Evolutionary conservation across 2,329 filamentous ascomycete species (phyloP), one percentile per base, ranked within the genome.

Genomic region (Emericellopsis atlantica): DNA sequence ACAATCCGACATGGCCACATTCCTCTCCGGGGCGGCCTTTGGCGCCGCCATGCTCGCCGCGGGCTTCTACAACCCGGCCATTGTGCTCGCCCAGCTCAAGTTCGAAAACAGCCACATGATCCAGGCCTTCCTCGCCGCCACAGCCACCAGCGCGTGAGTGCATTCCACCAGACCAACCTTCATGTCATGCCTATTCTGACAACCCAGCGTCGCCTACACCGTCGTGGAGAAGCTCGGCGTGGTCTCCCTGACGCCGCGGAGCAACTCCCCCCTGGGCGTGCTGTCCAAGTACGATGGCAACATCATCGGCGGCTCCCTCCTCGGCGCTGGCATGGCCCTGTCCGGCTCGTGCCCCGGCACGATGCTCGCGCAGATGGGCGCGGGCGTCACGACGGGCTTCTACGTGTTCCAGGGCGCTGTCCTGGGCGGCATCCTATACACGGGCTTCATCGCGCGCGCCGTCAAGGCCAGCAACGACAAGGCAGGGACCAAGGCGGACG

Each of bases 341-440:
- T 72, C 77, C 0, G 78, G 77, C 8, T 72, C 78, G 0, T 83
- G 79, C 44, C 77, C 80, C 0, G 80, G 80, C 1, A 81, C 77
- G 1, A 66, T 81, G 6, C 67, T 81, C 38, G 69, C 72, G 0
- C 79, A 84, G 55, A 50, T 76, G 10, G 76, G 69, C 2, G 60
- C 68, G 11, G 70, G 73, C 2, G 60, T 78, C 3, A 57, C 51
- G 2, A 67, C 71, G 0, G 75, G 74, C 0, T 53, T 66, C 32
- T 70, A 65, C 40, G 69, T 72, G 0, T 57, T 81, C 2, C 57
- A 59, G 1, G 79, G 80, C 6, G 71, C 67, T 21, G 45, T 75
- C 0, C 44, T 71, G 2, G 79, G 74, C 4, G 79, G 77, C 4
- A 58, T 77, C 6, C 45, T 68, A 7, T 77, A 66, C 62, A 63